A percentile compares a stretch with the other conserved stretches of the same genome.
These are phyloP conservation scores for Lentinula edodes DNA, from an alignment of 768 basidiomycete genomes.

Conservation along the genomic window DNA sequence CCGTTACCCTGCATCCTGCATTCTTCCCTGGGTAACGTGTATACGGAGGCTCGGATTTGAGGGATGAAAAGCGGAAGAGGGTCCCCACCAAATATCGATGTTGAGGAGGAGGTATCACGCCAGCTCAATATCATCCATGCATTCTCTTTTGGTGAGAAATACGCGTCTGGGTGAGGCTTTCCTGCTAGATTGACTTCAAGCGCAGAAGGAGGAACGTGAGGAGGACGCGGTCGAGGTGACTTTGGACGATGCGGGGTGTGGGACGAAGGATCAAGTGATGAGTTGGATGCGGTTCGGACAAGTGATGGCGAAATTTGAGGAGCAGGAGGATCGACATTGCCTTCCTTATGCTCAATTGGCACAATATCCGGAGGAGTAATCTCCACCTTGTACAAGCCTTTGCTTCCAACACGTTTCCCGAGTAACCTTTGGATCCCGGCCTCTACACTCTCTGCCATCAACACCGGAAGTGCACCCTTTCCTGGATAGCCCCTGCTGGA, in stretches of 20 bases:
- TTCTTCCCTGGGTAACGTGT: not conserved
- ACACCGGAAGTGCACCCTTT: slow-evolving; percentile 26
- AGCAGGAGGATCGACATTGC: not conserved
- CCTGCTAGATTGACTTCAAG: slow-evolving; percentile 50
- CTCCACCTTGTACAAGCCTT: slow-evolving; percentile 73
- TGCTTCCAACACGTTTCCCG: slow-evolving; percentile 23
- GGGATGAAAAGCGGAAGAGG: slow-evolving; percentile 30
- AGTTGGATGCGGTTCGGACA: slow-evolving; percentile 16
- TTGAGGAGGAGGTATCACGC: slow-evolving; percentile 49
- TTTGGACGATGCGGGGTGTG: slow-evolving; percentile 8
- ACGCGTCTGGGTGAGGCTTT: slow-evolving; percentile 77
- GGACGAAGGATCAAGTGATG: slow-evolving; percentile 17
- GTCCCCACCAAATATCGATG: slow-evolving; percentile 50
- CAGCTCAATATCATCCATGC: slow-evolving; percentile 76
- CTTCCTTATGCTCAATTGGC: slow-evolving; percentile 11
- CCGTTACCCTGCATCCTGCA: not conserved
- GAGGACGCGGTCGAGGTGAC: slow-evolving; percentile 10
- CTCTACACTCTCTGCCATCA: slow-evolving; percentile 44
- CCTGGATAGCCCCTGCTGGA: not conserved
- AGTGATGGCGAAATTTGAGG: slow-evolving; percentile 6
- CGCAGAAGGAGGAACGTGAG: slow-evolving; percentile 16
- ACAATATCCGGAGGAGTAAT: slow-evolving; percentile 33
- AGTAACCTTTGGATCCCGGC: not conserved
- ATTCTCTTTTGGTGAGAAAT: slow-evolving; percentile 78
- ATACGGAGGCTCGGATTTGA: not conserved